These are phyloP conservation scores for Naganishia albida DNA, from an alignment of 1,284 basidiomycete species.

Conservation along the genomic window DNA sequence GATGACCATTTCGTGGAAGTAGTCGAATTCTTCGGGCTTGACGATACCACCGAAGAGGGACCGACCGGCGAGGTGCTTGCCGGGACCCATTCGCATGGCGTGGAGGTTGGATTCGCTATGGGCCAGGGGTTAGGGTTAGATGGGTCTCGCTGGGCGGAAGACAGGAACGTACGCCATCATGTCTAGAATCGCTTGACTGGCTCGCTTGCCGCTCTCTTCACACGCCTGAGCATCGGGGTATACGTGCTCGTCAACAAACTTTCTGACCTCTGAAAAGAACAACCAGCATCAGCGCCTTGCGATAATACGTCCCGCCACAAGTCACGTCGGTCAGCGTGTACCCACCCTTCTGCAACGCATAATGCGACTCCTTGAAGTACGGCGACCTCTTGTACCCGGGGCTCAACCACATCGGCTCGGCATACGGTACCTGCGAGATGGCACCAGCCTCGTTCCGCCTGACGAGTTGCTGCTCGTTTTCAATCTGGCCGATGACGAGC, in stretches of 20 bases:
- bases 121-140: not conserved
- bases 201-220: conserved; percentile 75
- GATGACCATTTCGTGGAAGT: conserved; percentile 69
- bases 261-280: conserved; percentile 53
- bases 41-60: conserved; percentile 78
- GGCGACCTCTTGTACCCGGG: conserved; percentile 71
- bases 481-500: conserved; percentile 68
- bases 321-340: not conserved
- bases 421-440: conserved; percentile 71
- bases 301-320: not conserved
- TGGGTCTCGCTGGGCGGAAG: conserved; percentile 46
- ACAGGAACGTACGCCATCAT: conserved; percentile 48
- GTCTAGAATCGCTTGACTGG: conserved; percentile 49
- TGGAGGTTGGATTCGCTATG: conserved; percentile 68
- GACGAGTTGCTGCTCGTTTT: conserved; percentile 63
- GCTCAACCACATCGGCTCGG: conserved; percentile 80
- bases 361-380: conserved; percentile 71
- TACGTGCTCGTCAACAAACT: conserved; percentile 61
- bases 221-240: conserved; percentile 60
- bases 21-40: conserved; percentile 82
- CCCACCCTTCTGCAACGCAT: conserved; percentile 51
- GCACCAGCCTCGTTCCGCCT: conserved; percentile 63
- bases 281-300: not conserved
- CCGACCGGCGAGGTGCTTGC: conserved; percentile 75
- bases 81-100: conserved; percentile 84